These are phyloP conservation scores for Entomortierella chlamydospora DNA, from an alignment of 192 early-diverging fungal species.

Conservation along the genomic window DNA sequence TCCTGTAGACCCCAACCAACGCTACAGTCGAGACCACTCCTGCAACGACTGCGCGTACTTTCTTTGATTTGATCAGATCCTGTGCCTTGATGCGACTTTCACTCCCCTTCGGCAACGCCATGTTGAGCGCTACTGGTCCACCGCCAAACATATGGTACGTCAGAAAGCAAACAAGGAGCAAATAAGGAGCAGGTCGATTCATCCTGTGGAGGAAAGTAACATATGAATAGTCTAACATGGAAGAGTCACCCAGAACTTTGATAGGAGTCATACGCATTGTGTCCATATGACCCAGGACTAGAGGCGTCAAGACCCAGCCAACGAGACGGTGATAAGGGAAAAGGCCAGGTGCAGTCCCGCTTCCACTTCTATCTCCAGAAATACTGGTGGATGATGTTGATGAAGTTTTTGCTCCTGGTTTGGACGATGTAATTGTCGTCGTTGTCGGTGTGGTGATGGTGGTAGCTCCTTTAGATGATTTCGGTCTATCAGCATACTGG, in stretches of 20 bases:
- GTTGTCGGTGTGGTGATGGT: conserved; percentile 33
- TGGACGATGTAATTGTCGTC: conserved; percentile 13
- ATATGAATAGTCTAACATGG: conserved; percentile 39
- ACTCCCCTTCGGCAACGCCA: conserved; percentile 15
- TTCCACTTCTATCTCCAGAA: background rate
- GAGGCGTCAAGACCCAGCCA: conserved; percentile 50
- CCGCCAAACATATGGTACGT: conserved; percentile 38
- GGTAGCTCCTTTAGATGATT: conserved; percentile 11
- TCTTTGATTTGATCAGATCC: conserved; percentile 19
- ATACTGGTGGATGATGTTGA: conserved; percentile 5
- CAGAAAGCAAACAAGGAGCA: conserved; percentile 22
- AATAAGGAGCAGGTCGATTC: conserved; percentile 3
- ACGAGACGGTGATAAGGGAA: conserved; percentile 46
- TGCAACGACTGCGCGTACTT: background rate
- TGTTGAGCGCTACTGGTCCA: conserved; percentile 24
- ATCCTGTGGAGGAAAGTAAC: conserved; percentile 23
- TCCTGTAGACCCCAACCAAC: conserved; percentile 26
- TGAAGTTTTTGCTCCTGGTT: background rate
- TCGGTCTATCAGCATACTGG: background rate
- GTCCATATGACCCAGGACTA: conserved; percentile 39
- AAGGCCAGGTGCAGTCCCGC: conserved; percentile 24
- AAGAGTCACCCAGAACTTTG: conserved; percentile 29
- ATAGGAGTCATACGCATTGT: conserved; percentile 13
- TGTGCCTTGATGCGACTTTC: background rate
- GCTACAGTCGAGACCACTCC: conserved; percentile 18